Base-by-base conservation (phyloP, 805 yeast genomes). In the Nakazawaea pomicola region DNA sequence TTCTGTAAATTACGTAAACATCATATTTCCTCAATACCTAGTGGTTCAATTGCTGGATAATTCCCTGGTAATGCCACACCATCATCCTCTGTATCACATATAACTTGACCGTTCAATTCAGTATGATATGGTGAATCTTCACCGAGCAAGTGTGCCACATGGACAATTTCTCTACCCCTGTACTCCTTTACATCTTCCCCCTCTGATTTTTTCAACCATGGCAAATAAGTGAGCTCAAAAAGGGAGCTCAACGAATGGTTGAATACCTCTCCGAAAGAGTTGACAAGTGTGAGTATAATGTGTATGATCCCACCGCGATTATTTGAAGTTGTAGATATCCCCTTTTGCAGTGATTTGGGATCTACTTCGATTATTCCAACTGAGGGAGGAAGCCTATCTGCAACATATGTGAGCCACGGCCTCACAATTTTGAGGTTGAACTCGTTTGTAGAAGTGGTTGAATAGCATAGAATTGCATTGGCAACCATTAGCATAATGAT, bases 301-400 rank as follows among this genome's bases (percentile, higher is more conserved):
- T 23, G 25, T 7, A 23, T 23, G 7, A 23, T 10, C 10, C 25
- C 25, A 8, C n/a, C n/a, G n/a, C n/a, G n/a, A n/a, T n/a, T n/a
- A n/a, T n/a, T n/a, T n/a, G n/a, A n/a, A n/a, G n/a, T n/a, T n/a
- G n/a, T n/a, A n/a, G n/a, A n/a, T n/a, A n/a, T n/a, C n/a, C n/a
- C n/a, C n/a, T n/a, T n/a, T n/a, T n/a, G n/a, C n/a, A n/a, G n/a
- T n/a, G 33, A 16, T 19, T 37, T 46, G 33, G 25, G 17, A n/a
- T 18, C 31, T 16, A 48, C 46, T 37, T 58, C 62, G 6, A 36
- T 38, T 14, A 45, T 45, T 1, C 65, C 66, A 2, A 62, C 56
- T 1, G 65, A 61, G 0, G 65, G 64, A 2, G 65, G 65, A 24
- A 62, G 20, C 31, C 33, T 21, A 38, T 60, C 61, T 4, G 65